phyloP scores from a whole-genome alignment of 495 filamentous ascomycete species.

The Aspergillus carlsbadensis region DNA sequence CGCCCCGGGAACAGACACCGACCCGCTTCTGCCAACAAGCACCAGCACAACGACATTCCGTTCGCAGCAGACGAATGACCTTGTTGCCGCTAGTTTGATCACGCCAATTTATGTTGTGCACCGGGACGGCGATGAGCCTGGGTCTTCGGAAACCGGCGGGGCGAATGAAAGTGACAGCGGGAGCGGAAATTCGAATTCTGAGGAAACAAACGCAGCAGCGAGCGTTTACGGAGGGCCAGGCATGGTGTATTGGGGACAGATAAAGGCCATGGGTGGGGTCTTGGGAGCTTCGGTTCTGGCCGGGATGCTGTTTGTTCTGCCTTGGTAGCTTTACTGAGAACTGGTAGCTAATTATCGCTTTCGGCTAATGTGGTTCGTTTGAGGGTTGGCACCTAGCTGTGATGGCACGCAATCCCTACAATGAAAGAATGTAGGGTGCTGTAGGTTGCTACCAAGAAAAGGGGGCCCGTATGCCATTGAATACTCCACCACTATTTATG shows the following conservation, averaged over 20 bases:
- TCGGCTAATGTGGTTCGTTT: too few species aligned
- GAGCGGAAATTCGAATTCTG: background rate
- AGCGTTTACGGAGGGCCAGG: background rate
- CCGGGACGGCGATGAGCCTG: background rate
- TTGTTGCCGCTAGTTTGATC: background rate
- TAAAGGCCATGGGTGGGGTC: background rate
- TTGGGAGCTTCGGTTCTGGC: background rate
- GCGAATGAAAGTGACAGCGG: background rate
- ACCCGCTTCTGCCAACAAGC: background rate
- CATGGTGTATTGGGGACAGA: background rate
- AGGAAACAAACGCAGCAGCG: conserved; percentile 5
- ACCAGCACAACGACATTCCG: background rate
- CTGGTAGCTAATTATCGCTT: too few species aligned
- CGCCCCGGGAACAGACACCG: background rate
- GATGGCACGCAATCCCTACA: too few species aligned
- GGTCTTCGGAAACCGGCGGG: too few species aligned
- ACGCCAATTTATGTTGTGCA: background rate
- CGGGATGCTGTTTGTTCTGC: conserved; percentile 7
- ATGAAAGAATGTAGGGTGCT: too few species aligned
- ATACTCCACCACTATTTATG: too few species aligned
- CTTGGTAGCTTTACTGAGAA: background rate
- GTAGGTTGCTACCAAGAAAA: too few species aligned
- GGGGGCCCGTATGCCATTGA: too few species aligned
- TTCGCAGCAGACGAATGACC: background rate
- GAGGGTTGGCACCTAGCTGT: too few species aligned